Evolutionary conservation across 805 yeast genomes (phyloP), one percentile per base, ranked within the genome.

Genomic region (Candida argentea): DNA sequence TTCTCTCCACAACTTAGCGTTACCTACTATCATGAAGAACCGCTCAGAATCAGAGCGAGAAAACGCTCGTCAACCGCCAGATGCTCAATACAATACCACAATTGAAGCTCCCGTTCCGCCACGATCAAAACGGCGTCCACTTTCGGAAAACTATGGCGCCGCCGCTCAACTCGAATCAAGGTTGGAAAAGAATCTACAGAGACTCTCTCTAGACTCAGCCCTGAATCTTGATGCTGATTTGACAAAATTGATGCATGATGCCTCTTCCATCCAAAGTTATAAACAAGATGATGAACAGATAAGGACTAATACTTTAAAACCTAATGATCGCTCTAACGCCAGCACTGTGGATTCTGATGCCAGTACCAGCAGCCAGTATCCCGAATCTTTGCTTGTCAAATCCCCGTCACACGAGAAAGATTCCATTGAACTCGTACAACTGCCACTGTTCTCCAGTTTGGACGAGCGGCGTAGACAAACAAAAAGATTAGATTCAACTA

Each of bases 71-170:
- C 20, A 16, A n/a, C 27, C 18, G 24, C 67, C 67, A 2, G 54
- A 48, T 28, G 27, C 39, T 13, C 40, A 53, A 9, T 52, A 52
- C 34, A 46, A 44, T 28, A 61, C 67, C 7, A 48, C 38, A 14
- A 43, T 60, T 20, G 65, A 57, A 23, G 43, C 43, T 5, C 42
- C 61, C 3, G 43, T 61, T 2, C 67, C 67, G 3, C 54, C 63
- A 2, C 46, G 67, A 29, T 58, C 63, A 20, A 45, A 45, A 5
- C 43, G 55, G 25, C 40, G 67, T 32, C 67, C 67, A 5, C 48
- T 48, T 16, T 54, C 60, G 33, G 56, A 38, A 28, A 23, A 31
- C 10, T 13, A 27, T 33, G 15, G 14, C 4, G 7, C 22, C 10
- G 16, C 15, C 13, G 17, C 14, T n/a, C n/a, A n/a, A n/a, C n/a